Base-by-base conservation (phyloP, 202 grass and related monocot genomes). In the Setaria viridis region DNA sequence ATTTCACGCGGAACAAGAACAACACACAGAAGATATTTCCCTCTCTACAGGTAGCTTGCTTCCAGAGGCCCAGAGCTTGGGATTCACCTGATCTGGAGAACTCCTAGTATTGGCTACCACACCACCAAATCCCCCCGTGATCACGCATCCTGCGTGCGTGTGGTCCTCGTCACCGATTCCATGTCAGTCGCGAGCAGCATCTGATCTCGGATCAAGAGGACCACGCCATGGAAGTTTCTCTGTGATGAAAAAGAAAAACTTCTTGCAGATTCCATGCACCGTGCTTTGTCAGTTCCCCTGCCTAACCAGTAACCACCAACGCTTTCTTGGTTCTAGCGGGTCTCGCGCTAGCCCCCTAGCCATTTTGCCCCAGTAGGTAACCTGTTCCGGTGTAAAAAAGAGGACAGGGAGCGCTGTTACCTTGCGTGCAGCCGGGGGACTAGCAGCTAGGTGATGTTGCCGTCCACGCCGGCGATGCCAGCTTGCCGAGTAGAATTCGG, bases 341-440 rank as follows among this genome's bases (percentile, higher is more conserved):
- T 79, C 49, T 77, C 17, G 29, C 73, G 8, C 37, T 72, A 12
- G 47, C 48, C 5, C 14, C 16, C 19, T 9, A 34, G 3, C 20
- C 7, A 33, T 78, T 67, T 67, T 17, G 32, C 49, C 67, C 73
- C 67, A 30, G 72, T 63, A 19, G 66, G 56, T 59, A 66, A 69
- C 45, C 45, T 12, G 37, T 67, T 67, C 12, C 33, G 59, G 12
- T 25, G 74, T 76, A 74, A 56, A 76, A 76, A 57, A 55, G 11
- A 4, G 4, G 19, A 0, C 7, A 41, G 47, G 9, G 3, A 6
- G 19, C 41, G 62, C 17, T 62, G 50, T 54, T 47, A 3, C 30
- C 47, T 70, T 76, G 85, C 75, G 60, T 87, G 89, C 50, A 37
- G 75, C 69, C 62, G 54, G 53, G 46, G 79, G 39, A 70, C 50